These are phyloP conservation scores for Blastocladiella emersonii DNA, from an alignment of 371 early-diverging fungal genomes.

Conservation along the genomic window DNA sequence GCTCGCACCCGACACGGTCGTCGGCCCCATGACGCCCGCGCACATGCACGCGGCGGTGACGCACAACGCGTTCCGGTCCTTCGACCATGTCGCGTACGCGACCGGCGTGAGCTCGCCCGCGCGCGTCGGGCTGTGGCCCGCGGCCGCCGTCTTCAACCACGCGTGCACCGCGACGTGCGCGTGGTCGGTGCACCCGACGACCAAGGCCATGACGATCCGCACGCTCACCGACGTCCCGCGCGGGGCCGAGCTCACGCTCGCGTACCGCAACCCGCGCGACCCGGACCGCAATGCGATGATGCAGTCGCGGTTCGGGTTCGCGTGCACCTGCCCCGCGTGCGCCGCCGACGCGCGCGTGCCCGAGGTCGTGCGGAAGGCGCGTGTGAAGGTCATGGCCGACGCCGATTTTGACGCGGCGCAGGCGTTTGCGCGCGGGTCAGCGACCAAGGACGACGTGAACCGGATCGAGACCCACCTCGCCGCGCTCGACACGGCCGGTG, in stretches of 20 bases:
- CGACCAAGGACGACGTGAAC: too few relatives aligned
- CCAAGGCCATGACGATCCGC: not conserved
- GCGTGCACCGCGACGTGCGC: not conserved
- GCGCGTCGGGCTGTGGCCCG: not conserved
- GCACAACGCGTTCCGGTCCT: not conserved
- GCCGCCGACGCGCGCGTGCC: not conserved
- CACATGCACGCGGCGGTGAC: not conserved
- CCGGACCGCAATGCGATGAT: not conserved
- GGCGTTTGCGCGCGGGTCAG: not conserved
- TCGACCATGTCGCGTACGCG: conserved; percentile 6
- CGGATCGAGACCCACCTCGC: not conserved
- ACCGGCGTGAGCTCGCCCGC: conserved; percentile 9
- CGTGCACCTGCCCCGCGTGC: not conserved
- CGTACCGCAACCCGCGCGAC: not conserved
- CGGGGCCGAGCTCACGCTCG: not conserved
- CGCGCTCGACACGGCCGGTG: not conserved
- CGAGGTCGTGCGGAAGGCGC: not conserved
- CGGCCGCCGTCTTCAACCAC: not conserved
- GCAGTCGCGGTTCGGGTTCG: not conserved
- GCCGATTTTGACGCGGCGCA: not conserved
- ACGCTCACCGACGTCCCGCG: not conserved
- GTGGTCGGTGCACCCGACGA: not conserved
- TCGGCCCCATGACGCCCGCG: not conserved
- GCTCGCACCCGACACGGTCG: too few relatives aligned
- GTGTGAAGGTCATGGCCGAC: not conserved